Conservation (phyloP, 345 rosid genomes). For the Moringa oleifera region DNA sequence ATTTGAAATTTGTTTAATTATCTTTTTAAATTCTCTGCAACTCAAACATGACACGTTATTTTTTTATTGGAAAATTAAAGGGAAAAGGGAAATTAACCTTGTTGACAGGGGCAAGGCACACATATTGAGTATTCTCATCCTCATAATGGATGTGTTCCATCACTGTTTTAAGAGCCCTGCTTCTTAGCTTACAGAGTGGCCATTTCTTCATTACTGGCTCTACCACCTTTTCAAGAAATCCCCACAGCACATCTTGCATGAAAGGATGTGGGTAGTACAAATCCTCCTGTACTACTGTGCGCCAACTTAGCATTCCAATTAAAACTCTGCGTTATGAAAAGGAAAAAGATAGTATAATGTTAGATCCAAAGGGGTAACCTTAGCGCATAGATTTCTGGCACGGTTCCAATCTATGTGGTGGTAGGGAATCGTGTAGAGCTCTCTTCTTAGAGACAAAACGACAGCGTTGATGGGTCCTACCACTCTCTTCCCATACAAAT, state of each 20-base stretch:
- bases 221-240: slow-evolving; percentile 26
- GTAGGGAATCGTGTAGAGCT: slow-evolving; percentile 44
- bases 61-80: too few species aligned
- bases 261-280: slow-evolving; percentile 40
- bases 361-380: slow-evolving; percentile 23
- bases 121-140: slow-evolving; percentile 44
- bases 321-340: too few species aligned
- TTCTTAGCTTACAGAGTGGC: slow-evolving; percentile 51
- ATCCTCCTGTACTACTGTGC: slow-evolving; percentile 45
- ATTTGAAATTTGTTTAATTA: too few species aligned
- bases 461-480: slow-evolving; percentile 39
- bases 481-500: slow-evolving; percentile 56
- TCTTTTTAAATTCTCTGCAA: too few species aligned
- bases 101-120: slow-evolving; percentile 46
- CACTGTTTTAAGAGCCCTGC: slow-evolving; percentile 35
- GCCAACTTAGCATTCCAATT: neutral
- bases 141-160: slow-evolving; percentile 64
- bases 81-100: slow-evolving; percentile 32
- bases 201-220: slow-evolving; percentile 51
- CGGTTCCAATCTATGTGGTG: slow-evolving; percentile 47
- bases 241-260: slow-evolving; percentile 60
- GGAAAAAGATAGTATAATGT: too few species aligned
- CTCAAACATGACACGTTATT: too few species aligned
- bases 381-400: slow-evolving; percentile 37
- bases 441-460: slow-evolving; percentile 43